Evolutionary conservation across 1,284 basidiomycete species (phyloP), one percentile per base, ranked within the genome.

Genomic region (Xerocomus alliaceus): DNA sequence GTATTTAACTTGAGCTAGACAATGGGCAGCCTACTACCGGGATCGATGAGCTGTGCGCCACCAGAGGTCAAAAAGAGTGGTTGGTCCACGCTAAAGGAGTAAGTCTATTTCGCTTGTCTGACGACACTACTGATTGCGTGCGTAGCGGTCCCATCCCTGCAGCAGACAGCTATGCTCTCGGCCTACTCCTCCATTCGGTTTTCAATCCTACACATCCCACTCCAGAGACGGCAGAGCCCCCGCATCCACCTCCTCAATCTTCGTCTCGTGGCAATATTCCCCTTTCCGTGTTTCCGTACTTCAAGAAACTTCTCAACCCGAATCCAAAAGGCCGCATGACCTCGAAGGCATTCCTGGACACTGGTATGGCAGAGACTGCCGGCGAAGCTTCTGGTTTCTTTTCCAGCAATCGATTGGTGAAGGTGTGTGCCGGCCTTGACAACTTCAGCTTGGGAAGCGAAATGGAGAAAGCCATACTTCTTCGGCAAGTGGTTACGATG

Each of bases 21-120:
- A 6, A 78, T 92, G 73, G 93, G 90, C 32, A 84, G 88, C 10
- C 71, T 90, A 37, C 75, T 91, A 45, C 90, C 90, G 59, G 87
- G 80, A 68, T 83, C 84, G 59, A 84, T 77, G 71, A 76, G 70
- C 56, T 90, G 81, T 73, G 84, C 87, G 28, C 84, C 91, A 6
- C 97, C 97, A 0, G 97, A 99, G 79, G 91, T 97, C n/a, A 91
- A 90, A 78, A 95, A 93, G 73, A 83, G 81, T 39, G 95, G 97
- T 10, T 98, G 94, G 91, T 87, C 87, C 24, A 80, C 79, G 0
- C 75, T 96, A 24, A 93, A 93, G 82, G 90, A 94, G 94, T 96
- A 73, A 76, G 84, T 73, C 42, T 29, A 26, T 54, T 54, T 66
- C 56, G 54, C 31, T 52, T n/a, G 46, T 29, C 41, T 31, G 22